A percentile compares a stretch with the other conserved stretches of the same genome.
These are phyloP conservation scores for Didymosphaeria variabile DNA, from an alignment of 2,329 filamentous ascomycete species.

Conservation along the genomic window DNA sequence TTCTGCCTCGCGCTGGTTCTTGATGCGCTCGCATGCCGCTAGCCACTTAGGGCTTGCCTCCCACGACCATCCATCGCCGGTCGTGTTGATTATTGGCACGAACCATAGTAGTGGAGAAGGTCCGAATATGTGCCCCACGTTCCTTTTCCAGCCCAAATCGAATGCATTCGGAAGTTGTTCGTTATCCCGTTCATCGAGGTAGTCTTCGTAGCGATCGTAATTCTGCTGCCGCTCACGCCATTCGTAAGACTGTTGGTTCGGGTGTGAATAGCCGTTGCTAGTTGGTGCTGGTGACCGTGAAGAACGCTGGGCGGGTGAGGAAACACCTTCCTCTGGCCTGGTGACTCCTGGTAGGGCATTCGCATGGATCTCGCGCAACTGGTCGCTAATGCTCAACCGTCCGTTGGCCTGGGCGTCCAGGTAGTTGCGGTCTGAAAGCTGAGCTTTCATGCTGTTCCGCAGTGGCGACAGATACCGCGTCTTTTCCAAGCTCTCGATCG, in stretches of 20 bases:
- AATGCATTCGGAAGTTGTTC: constrained; percentile 92
- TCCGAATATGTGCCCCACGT: constrained; percentile 84
- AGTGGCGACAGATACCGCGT: constrained; percentile 89
- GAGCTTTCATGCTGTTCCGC: constrained; percentile 73
- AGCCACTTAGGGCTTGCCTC: constrained; percentile 84
- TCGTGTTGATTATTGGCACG: constrained; percentile 83
- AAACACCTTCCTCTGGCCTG: constrained; percentile 82
- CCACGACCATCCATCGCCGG: constrained; percentile 94
- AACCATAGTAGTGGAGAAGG: constrained; percentile 76
- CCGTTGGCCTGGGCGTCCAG: constrained; percentile 53
- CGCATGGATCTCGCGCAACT: constrained; percentile 81
- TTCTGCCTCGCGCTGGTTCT: constrained; percentile 49
- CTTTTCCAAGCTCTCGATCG: constrained; percentile 95
- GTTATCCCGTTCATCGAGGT: constrained; percentile 89
- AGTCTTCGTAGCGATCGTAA: constrained; percentile 75
- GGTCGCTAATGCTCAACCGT: constrained; percentile 64
- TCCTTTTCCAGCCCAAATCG: constrained; percentile 83
- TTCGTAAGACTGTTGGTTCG: constrained; percentile 52
- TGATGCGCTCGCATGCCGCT: constrained; percentile 71
- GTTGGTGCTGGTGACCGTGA: constrained; percentile 41
- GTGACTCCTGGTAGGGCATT: constrained; percentile 83
- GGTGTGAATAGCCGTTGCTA: constrained; percentile 54
- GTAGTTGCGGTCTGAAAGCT: constrained; percentile 60
- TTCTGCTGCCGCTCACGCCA: constrained; percentile 71
- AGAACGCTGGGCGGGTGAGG: constrained; percentile 49